Evolutionary conservation across 2,329 filamentous ascomycete species (phyloP), one percentile per base, ranked within the genome.

Genomic region (Hypocrella siamensis): DNA sequence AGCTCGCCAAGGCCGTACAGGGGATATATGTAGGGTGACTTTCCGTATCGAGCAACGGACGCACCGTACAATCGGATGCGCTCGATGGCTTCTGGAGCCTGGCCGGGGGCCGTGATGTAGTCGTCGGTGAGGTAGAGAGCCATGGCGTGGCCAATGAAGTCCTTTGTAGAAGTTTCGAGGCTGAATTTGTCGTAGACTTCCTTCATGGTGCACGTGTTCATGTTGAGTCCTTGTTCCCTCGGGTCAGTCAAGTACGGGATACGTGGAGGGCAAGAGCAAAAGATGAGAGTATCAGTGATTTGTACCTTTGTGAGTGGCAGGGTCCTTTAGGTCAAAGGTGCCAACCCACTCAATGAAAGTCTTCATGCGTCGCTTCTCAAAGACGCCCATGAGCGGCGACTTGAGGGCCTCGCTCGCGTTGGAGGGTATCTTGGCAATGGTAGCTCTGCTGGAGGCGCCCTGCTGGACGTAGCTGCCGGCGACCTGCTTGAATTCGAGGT

Each of bases 151-250:
- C 90, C 90, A 47, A 96, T 81, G 54, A 98, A 98, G 60, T 98
- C 90, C 47, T 82, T 78, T 44, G 90, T 98, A 36, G 74, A 69
- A 16, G 78, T 52, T 63, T 98, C 90, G 39, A 98, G 79, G 36
- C 85, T 81, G 46, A 93, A 98, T 58, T 96, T 94, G 63, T 96
- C 86, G 52, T 92, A 98, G 24, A 98, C 81, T n/a, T 94, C 88
- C 68, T 84, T 92, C 86, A 96, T 93, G 37, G 82, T 88, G 63
- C 70, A 78, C 38, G 60, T 69, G 49, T 67, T 66, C 40, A 98
- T 65, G 57, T 90, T 76, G 42, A 96, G 70, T 38, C 86, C 88
- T 86, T 41, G 7, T 12, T 11, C 25, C n/a, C n/a, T n/a, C n/a
- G n/a, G n/a, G n/a, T n/a, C n/a, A n/a, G n/a, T n/a, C n/a, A n/a